Conservation (phyloP, 148 eudicot genomes). For the Linanthus parryae region DNA sequence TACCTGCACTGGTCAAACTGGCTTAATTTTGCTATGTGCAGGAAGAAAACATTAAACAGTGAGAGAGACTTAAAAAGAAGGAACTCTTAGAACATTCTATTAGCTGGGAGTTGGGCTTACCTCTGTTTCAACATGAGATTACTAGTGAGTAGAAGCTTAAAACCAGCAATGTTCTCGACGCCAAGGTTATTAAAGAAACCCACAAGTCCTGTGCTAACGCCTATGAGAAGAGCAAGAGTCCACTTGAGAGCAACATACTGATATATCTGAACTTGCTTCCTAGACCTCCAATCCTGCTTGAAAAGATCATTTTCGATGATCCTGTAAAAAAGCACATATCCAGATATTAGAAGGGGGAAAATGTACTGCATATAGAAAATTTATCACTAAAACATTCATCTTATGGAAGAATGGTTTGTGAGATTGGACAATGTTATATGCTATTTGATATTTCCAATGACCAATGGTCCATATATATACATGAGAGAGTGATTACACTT, state of each 20-base stretch:
- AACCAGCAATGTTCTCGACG: conserved; percentile 75
- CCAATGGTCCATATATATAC: neutral
- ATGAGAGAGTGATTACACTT: too few relatives aligned
- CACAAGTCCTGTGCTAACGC: conserved; percentile 58
- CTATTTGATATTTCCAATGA: neutral
- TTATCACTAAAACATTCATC: neutral
- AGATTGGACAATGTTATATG: neutral
- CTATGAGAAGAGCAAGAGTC: conserved; percentile 75
- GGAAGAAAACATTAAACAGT: neutral
- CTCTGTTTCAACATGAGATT: conserved; percentile 44
- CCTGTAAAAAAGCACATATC: conserved; percentile 30
- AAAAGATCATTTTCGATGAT: conserved; percentile 68
- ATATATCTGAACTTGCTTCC: conserved; percentile 42
- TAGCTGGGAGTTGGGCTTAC: conserved; percentile 33
- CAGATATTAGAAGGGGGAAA: neutral
- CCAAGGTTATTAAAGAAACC: conserved; percentile 61
- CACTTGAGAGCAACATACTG: conserved; percentile 73
- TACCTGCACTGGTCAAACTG: conserved; percentile 48
- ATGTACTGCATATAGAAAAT: neutral
- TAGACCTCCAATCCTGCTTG: conserved; percentile 82
- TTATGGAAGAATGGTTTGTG: neutral
- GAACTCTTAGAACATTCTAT: neutral
- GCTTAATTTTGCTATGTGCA: neutral
- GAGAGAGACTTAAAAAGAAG: neutral
- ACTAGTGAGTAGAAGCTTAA: conserved; percentile 49